Percentiles rank a stretch among this genome's conserved stretches.
These are phyloP conservation scores for Litsea cubeba DNA, from an alignment of 164 flowering plant genomes.

Conservation along the genomic window DNA sequence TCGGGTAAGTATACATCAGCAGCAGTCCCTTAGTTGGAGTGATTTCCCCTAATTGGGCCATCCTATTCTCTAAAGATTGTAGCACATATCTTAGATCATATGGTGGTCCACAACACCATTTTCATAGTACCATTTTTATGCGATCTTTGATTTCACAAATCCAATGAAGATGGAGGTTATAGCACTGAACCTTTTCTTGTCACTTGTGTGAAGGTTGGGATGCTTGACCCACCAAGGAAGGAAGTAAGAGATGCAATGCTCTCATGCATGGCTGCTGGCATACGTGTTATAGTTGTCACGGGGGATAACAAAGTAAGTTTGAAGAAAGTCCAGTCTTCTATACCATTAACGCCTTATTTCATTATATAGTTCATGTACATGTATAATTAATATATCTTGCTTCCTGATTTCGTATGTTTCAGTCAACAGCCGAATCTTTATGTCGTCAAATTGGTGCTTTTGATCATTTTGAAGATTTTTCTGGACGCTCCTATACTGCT, in stretches of 20 bases:
- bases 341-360: neutral
- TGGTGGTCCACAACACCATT: no score
- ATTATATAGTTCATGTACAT: neutral
- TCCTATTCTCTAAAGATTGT: no score
- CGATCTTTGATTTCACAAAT: neutral
- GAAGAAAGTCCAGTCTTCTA: neutral
- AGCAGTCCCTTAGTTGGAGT: no score
- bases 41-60: no score
- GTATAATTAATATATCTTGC: neutral
- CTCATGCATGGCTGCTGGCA: constrained; percentile 95
- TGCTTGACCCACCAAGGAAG: constrained; percentile 98
- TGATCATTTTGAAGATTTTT: constrained; percentile 75
- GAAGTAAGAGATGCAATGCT: constrained; percentile 91
- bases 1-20: no score
- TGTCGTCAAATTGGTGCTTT: constrained; percentile 89
- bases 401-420: constrained; percentile 23
- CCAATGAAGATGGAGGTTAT: neutral
- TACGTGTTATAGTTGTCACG: constrained; percentile 96
- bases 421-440: constrained; percentile 94
- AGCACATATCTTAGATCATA: no score
- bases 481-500: constrained; percentile 83
- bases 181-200: constrained; percentile 2
- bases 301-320: constrained; percentile 90
- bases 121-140: no score
- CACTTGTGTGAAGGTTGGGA: constrained; percentile 61